These are phyloP conservation scores for Papiliotrema fonsecae DNA, from an alignment of 1,284 basidiomycete species.

Conservation along the genomic window DNA sequence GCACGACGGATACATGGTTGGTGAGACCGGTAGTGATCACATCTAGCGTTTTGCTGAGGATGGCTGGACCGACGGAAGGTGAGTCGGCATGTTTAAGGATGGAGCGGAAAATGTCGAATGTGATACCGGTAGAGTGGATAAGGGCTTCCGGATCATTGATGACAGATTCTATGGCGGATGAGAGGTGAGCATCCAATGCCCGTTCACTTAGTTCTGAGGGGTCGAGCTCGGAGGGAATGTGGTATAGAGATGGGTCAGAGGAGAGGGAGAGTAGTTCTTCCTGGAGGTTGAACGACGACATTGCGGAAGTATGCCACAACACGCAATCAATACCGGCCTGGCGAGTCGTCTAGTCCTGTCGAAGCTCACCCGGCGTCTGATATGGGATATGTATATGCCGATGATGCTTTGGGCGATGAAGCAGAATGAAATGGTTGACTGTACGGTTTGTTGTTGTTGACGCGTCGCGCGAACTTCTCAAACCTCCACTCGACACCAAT, in stretches of 20 bases:
- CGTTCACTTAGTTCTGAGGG: constrained; percentile 53
- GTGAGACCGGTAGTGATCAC: constrained; percentile 31
- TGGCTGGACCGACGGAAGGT: constrained; percentile 25
- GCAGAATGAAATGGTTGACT: too few species aligned
- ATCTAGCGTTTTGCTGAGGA: constrained; percentile 40
- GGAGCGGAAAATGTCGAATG: constrained; percentile 73
- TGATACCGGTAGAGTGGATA: constrained; percentile 53
- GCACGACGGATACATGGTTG: constrained; percentile 34
- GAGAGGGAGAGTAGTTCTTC: constrained; percentile 63
- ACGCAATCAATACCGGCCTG: too few species aligned
- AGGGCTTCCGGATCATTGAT: constrained; percentile 68
- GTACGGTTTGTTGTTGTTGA: too few species aligned
- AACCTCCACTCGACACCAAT: too few species aligned
- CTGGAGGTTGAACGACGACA: constrained; percentile 62
- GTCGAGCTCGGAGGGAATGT: constrained; percentile 63
- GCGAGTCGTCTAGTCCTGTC: too few species aligned
- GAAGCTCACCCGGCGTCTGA: too few species aligned
- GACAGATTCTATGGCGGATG: constrained; percentile 63
- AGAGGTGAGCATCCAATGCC: constrained; percentile 45
- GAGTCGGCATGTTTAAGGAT: constrained; percentile 54
- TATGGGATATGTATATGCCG: too few species aligned
- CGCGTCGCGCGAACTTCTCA: too few species aligned
- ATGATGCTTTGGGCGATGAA: too few species aligned
- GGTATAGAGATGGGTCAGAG: constrained; percentile 56
- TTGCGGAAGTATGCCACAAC: constrained; percentile 15